Percentiles rank a stretch among this genome's conserved stretches.
Evolutionary conservation across 371 early-diverging fungal genomes (phyloP).

Genomic region (Mucor sp.): DNA sequence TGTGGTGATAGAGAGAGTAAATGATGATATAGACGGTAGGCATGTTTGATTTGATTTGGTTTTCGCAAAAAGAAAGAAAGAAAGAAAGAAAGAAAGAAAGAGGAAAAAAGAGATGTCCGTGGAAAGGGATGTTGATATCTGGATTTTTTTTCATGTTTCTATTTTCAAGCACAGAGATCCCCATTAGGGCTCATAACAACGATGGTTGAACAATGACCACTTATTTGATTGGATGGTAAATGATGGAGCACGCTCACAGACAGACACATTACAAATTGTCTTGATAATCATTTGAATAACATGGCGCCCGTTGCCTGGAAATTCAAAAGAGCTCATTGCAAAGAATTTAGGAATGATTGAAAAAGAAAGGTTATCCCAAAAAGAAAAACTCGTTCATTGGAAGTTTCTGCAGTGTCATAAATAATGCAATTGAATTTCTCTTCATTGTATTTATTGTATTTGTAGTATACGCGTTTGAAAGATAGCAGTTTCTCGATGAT

Average conservation of each 20-base stretch:
- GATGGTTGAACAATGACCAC: slow-evolving; percentile 4
- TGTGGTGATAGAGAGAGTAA: slow-evolving; percentile 60
- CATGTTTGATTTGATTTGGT: slow-evolving; percentile 17
- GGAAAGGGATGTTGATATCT: neutral
- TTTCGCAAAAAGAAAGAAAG: neutral
- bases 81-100: slow-evolving; percentile 5
- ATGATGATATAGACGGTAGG: slow-evolving; percentile 44
- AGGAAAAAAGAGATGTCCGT: neutral
- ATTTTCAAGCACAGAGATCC: slow-evolving; percentile 4
- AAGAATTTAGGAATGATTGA: neutral
- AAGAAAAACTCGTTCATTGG: neutral
- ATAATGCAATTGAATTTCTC: too few species aligned
- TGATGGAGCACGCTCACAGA: neutral
- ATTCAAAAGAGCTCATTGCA: neutral
- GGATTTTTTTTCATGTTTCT: neutral
- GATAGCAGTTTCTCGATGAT: neutral
- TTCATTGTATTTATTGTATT: neutral
- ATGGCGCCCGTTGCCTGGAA: neutral
- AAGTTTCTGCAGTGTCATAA: neutral
- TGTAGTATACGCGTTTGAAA: neutral
- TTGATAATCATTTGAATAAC: neutral
- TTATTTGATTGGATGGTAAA: neutral
- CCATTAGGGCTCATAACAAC: neutral
- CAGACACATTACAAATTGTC: neutral
- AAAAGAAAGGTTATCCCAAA: neutral